These are phyloP conservation scores for Aureobasidium uvarum DNA, from an alignment of 2,329 filamentous ascomycete genomes.

Conservation along the genomic window DNA sequence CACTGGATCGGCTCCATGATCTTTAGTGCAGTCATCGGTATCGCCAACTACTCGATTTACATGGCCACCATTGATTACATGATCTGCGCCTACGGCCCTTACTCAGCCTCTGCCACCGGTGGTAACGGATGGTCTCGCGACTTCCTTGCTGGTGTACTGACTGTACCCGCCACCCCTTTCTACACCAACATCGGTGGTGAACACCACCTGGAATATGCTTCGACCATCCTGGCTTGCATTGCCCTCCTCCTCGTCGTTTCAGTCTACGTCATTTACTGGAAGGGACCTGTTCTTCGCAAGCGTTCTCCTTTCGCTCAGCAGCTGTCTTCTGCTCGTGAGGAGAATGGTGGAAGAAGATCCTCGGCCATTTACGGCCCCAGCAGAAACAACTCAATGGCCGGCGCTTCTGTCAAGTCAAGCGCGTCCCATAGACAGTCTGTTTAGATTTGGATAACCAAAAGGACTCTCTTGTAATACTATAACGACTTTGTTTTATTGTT, in stretches of 20 bases:
- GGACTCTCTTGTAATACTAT: conserved; percentile 9
- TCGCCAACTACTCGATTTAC: conserved; percentile 63
- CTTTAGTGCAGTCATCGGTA: conserved; percentile 65
- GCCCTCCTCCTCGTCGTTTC: conserved; percentile 53
- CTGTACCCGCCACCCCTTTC: conserved; percentile 65
- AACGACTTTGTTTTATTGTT: conserved; percentile 6
- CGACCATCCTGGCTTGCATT: conserved; percentile 55
- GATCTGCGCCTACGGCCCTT: conserved; percentile 70
- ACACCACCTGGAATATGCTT: conserved; percentile 54
- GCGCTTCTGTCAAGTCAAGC: conserved; percentile 9
- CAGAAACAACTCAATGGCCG: conserved; percentile 15
- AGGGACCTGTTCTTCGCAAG: conserved; percentile 53
- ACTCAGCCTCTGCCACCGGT: conserved; percentile 71
- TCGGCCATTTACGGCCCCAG: conserved; percentile 24
- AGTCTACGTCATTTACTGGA: conserved; percentile 59
- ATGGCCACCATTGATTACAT: conserved; percentile 78
- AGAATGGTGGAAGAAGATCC: conserved; percentile 24
- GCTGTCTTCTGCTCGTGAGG: conserved; percentile 31
- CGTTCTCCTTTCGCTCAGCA: conserved; percentile 55
- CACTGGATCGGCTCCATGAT: conserved; percentile 70
- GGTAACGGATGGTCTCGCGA: conserved; percentile 74
- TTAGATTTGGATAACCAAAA: background rate
- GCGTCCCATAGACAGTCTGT: conserved; percentile 8
- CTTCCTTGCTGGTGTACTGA: conserved; percentile 70
- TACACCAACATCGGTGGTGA: conserved; percentile 47